phyloP scores from a whole-genome alignment of 495 filamentous ascomycete species.

The Neohortaea acidophila region DNA sequence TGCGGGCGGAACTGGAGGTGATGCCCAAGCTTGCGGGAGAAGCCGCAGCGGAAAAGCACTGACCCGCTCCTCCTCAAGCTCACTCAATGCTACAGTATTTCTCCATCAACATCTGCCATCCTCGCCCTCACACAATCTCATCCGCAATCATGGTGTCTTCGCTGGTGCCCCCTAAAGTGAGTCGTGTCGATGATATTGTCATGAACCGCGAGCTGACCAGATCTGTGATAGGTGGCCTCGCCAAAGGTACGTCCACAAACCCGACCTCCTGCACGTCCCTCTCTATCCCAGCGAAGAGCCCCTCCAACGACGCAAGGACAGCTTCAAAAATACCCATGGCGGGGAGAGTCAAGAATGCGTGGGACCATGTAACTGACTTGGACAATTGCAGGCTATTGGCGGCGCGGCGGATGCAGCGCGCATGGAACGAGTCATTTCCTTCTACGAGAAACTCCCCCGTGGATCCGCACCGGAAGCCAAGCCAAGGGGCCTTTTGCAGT shows the following conservation, averaged over 20 bases:
- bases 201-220: conserved; percentile 2
- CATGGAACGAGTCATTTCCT: conserved; percentile 91
- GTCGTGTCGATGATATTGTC: conserved; percentile 11
- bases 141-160: conserved; percentile 48
- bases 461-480: conserved; percentile 69
- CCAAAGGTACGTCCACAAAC: conserved; percentile 75
- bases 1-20: too few relatives aligned
- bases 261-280: too few relatives aligned
- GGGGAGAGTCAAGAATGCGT: too few relatives aligned
- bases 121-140: neutral
- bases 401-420: conserved; percentile 84
- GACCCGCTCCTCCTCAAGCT: too few relatives aligned
- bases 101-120: too few relatives aligned
- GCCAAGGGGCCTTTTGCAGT: conserved; percentile 59
- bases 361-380: too few relatives aligned
- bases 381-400: conserved; percentile 54
- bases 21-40: too few relatives aligned
- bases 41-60: too few relatives aligned
- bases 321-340: too few relatives aligned
- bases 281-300: too few relatives aligned
- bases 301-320: too few relatives aligned
- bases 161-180: conserved; percentile 94
- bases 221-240: conserved; percentile 54
- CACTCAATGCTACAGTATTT: too few relatives aligned
- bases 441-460: conserved; percentile 94